These are phyloP conservation scores for Oryza meridionalis DNA, from an alignment of 176 grass and related monocot genomes.

Conservation along the genomic window DNA sequence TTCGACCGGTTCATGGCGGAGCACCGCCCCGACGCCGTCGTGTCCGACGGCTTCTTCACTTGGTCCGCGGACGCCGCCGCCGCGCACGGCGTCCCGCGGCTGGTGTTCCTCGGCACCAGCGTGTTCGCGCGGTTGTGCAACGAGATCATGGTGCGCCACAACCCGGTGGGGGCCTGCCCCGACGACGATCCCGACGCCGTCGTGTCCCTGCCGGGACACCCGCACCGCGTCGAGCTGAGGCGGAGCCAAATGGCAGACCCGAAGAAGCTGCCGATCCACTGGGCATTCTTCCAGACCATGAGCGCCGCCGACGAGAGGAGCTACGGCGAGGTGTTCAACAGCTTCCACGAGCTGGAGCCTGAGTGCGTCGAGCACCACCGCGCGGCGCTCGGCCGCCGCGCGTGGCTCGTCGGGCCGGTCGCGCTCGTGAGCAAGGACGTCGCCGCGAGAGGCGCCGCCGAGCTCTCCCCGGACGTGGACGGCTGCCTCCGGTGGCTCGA, in stretches of 20 bases:
- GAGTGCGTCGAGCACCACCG: slow-evolving; percentile 34
- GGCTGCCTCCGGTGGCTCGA: slow-evolving; percentile 53
- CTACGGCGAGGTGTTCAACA: slow-evolving; percentile 53
- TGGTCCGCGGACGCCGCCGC: slow-evolving; percentile 34
- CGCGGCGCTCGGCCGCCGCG: background rate
- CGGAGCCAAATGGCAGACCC: slow-evolving; percentile 1
- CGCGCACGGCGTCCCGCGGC: slow-evolving; percentile 28
- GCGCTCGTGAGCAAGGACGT: slow-evolving; percentile 16
- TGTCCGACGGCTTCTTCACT: slow-evolving; percentile 40
- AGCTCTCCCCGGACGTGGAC: background rate
- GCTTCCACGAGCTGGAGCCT: slow-evolving; percentile 58
- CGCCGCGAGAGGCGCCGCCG: background rate
- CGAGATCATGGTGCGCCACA: background rate
- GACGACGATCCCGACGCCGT: background rate
- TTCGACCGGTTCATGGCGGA: slow-evolving; percentile 25
- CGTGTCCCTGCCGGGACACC: slow-evolving; percentile 39
- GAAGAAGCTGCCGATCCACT: background rate
- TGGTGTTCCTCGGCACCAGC: slow-evolving; percentile 50
- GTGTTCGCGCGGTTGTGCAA: slow-evolving; percentile 22
- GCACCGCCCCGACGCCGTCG: slow-evolving; percentile 31
- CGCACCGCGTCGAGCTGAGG: slow-evolving; percentile 44
- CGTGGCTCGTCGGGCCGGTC: slow-evolving; percentile 50
- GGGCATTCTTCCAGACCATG: background rate
- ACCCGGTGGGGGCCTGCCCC: background rate
- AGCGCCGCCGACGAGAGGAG: background rate